Percentiles rank a stretch among this genome's conserved stretches.
Evolutionary conservation across 2,329 filamentous ascomycete genomes (phyloP).

Genomic region (Lasiodiplodia sp.): DNA sequence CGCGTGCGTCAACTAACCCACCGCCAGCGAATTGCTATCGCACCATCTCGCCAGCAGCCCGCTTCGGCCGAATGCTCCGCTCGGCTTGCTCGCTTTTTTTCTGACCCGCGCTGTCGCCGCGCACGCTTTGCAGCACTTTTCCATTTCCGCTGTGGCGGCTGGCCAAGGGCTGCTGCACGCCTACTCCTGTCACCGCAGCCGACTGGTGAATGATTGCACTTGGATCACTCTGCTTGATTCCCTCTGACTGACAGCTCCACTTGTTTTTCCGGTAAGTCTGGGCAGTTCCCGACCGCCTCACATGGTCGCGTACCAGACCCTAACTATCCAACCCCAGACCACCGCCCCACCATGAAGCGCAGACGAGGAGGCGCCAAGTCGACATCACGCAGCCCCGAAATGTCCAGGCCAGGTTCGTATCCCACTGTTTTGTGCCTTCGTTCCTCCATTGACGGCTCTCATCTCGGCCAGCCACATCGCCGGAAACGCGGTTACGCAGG

Average conservation of each 20-base stretch:
- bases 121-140: slow-evolving; percentile 9
- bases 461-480: slow-evolving; percentile 40
- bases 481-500: slow-evolving; percentile 41
- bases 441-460: slow-evolving; percentile 16
- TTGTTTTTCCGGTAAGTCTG: slow-evolving; percentile 15
- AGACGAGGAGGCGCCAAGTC: slow-evolving; percentile 28
- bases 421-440: not conserved
- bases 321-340: slow-evolving; percentile 1
- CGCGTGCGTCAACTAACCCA: slow-evolving; percentile 8
- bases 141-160: slow-evolving; percentile 11
- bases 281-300: slow-evolving; percentile 7
- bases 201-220: slow-evolving; percentile 1
- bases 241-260: not conserved
- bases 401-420: slow-evolving; percentile 26
- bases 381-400: slow-evolving; percentile 21
- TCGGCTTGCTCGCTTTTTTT: not conserved
- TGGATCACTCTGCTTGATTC: not conserved
- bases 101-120: slow-evolving; percentile 15
- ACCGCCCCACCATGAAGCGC: slow-evolving; percentile 25
- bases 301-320: slow-evolving; percentile 28
- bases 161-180: slow-evolving; percentile 6
- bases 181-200: slow-evolving; percentile 20
- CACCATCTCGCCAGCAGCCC: not conserved
- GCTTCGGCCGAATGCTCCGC: not conserved
- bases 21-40: slow-evolving; percentile 16